Percentiles rank a stretch among this genome's conserved stretches.
phyloP scores from a whole-genome alignment of 345 rosid species.

The Corchorus capsularis region DNA sequence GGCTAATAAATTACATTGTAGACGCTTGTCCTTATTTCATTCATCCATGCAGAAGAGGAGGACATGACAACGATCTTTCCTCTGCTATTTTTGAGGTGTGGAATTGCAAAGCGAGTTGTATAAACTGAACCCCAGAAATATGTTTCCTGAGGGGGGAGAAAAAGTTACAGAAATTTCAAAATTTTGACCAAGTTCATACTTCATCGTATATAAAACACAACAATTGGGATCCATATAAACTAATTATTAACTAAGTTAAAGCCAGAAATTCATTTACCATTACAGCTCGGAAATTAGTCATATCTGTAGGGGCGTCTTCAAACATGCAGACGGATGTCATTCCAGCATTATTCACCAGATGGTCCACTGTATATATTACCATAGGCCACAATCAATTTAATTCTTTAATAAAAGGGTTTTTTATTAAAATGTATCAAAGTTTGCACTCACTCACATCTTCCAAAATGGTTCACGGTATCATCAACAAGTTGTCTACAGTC shows the following conservation, averaged over 20 bases:
- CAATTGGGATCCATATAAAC: background rate
- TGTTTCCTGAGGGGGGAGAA: constrained; percentile 39
- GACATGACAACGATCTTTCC: constrained; percentile 63
- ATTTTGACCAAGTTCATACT: too few species aligned
- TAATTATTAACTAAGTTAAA: too few species aligned
- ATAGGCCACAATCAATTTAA: background rate
- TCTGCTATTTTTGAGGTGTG: constrained; percentile 47
- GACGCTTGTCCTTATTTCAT: constrained; percentile 48
- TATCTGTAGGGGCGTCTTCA: constrained; percentile 36
- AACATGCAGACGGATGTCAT: constrained; percentile 37
- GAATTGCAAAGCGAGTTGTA: constrained; percentile 54
- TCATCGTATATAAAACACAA: background rate
- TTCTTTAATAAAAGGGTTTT: too few species aligned
- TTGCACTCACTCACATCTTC: constrained; percentile 33
- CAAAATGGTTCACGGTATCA: constrained; percentile 44
- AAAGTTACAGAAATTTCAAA: background rate
- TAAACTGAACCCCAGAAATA: constrained; percentile 75
- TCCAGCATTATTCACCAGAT: constrained; percentile 54
- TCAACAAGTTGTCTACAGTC: constrained; percentile 46
- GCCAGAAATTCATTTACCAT: constrained; percentile 30
- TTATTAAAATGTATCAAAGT: too few species aligned
- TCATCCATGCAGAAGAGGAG: constrained; percentile 48
- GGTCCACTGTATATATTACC: constrained; percentile 42
- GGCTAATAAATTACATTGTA: constrained; percentile 46
- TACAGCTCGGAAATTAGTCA: constrained; percentile 30